Conservation (phyloP, 805 yeast species). For the Barnettozyma botsteinii region DNA sequence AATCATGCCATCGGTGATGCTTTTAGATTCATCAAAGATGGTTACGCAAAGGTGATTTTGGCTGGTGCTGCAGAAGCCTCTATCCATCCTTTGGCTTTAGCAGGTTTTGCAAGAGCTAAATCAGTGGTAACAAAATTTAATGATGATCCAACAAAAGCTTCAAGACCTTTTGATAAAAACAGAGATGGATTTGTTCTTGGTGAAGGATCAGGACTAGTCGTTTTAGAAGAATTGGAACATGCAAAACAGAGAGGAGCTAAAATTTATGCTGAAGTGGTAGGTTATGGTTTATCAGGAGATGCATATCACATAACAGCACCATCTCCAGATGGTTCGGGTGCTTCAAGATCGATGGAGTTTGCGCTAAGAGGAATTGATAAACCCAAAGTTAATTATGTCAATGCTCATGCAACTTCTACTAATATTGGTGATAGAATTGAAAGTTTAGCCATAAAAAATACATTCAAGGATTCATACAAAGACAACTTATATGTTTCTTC, state of each 20-base stretch:
- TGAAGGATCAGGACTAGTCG: slow-evolving; percentile 84
- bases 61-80: slow-evolving; percentile 95
- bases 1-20: slow-evolving; percentile 94
- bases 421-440: slow-evolving; percentile 86
- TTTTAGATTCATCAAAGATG: slow-evolving; percentile 66
- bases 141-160: slow-evolving; percentile 58
- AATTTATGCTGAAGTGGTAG: slow-evolving; percentile 75
- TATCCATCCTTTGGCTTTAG: slow-evolving; percentile 77
- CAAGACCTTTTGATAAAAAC: slow-evolving; percentile 78
- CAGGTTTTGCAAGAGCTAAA: slow-evolving; percentile 89
- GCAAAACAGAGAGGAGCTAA: slow-evolving; percentile 59
- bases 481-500: slow-evolving; percentile 54
- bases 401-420: slow-evolving; percentile 98
- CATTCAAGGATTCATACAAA: slow-evolving; percentile 36
- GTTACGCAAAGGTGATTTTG: slow-evolving; percentile 79
- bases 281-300: slow-evolving; percentile 91
- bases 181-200: slow-evolving; percentile 88
- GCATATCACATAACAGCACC: slow-evolving; percentile 95
- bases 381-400: slow-evolving; percentile 61
- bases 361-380: slow-evolving; percentile 52
- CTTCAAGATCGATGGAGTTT: slow-evolving; percentile 71
- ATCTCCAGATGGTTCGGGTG: slow-evolving; percentile 75
- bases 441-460: slow-evolving; percentile 57
- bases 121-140: slow-evolving; percentile 62
- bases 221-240: slow-evolving; percentile 73